These are phyloP conservation scores for Neurospora intermedia DNA, from an alignment of 495 filamentous ascomycete species.

Conservation along the genomic window DNA sequence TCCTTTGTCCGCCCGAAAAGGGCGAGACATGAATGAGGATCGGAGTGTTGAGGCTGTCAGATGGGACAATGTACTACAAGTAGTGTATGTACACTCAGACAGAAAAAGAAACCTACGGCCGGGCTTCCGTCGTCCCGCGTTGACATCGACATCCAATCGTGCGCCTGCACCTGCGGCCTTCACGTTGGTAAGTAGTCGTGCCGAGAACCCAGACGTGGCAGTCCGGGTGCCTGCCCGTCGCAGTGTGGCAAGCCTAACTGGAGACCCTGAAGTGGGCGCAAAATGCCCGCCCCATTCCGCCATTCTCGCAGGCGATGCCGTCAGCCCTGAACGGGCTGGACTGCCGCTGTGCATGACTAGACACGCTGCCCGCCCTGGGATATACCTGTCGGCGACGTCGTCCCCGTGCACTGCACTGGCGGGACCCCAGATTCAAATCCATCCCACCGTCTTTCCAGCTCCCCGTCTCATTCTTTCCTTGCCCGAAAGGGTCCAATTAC, in stretches of 20 bases:
- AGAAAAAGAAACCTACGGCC: neutral
- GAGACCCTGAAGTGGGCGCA: neutral
- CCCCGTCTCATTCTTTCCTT: neutral
- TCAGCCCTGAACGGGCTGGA: conserved; percentile 16
- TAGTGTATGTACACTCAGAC: neutral
- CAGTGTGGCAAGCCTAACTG: neutral
- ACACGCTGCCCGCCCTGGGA: neutral
- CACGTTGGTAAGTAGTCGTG: neutral
- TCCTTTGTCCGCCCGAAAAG: neutral
- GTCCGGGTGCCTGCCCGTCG: neutral
- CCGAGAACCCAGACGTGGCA: neutral
- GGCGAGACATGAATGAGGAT: neutral
- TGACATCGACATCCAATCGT: neutral
- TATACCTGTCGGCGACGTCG: neutral
- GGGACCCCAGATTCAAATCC: neutral
- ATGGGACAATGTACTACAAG: neutral
- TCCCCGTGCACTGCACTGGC: neutral
- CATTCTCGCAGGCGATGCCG: conserved; percentile 20
- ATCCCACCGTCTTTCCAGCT: conserved; percentile 4
- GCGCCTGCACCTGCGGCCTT: neutral
- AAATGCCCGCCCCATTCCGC: conserved; percentile 10
- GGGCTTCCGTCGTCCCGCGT: neutral
- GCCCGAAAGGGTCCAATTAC: neutral
- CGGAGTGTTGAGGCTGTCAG: neutral
- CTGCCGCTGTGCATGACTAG: conserved; percentile 2